Percentiles rank a stretch among this genome's conserved stretches.
Evolutionary conservation across 2,329 filamentous ascomycete species (phyloP).

Genomic region (Paraphoma sp.): DNA sequence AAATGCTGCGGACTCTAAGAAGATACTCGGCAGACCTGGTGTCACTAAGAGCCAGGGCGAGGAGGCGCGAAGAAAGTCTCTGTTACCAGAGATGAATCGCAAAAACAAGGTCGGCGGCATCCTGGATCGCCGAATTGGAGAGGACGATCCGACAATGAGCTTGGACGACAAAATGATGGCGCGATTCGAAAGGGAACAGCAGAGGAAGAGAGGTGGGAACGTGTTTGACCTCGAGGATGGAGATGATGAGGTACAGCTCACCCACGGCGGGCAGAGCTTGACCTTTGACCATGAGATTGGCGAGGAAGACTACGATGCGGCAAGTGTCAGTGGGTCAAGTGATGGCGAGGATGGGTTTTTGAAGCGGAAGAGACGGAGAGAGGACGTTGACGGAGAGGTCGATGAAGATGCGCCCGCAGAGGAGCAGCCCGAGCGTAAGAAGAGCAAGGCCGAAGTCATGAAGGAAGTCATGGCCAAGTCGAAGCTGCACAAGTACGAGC

Average conservation of each 20-base stretch:
- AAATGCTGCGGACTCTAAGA: conserved; percentile 56
- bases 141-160: conserved; percentile 92
- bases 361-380: conserved; percentile 52
- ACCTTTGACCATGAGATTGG: conserved; percentile 62
- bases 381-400: conserved; percentile 56
- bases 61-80: conserved; percentile 81
- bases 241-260: conserved; percentile 74
- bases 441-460: conserved; percentile 96
- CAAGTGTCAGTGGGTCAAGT: conserved; percentile 66
- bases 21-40: conserved; percentile 75
- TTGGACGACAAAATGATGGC: conserved; percentile 92
- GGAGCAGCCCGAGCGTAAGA: conserved; percentile 79
- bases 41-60: conserved; percentile 86
- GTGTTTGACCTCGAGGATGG: conserved; percentile 92
- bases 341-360: conserved; percentile 49
- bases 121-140: conserved; percentile 90
- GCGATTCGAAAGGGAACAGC: conserved; percentile 87
- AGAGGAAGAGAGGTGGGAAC: conserved; percentile 77
- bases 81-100: conserved; percentile 87
- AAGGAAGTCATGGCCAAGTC: conserved; percentile 97
- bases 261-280: conserved; percentile 81
- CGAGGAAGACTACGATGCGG: conserved; percentile 79
- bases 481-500: conserved; percentile 92
- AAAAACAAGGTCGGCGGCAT: conserved; percentile 93
- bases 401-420: conserved; percentile 46